These are phyloP conservation scores for Taphrina confusa DNA, from an alignment of 1,139 yeast species.

Conservation along the genomic window DNA sequence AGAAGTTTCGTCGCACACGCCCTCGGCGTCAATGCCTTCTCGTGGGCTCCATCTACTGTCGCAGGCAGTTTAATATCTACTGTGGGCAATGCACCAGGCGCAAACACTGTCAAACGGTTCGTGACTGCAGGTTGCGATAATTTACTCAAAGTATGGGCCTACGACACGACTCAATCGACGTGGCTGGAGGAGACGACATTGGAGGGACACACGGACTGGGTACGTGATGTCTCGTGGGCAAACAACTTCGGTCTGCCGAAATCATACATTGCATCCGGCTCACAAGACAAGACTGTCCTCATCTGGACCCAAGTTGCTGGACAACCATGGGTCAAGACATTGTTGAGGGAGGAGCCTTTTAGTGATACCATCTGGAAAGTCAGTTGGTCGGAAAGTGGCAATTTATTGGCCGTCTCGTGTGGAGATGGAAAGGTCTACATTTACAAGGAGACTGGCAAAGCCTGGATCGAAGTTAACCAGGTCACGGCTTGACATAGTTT, in stretches of 20 bases:
- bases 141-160: constrained; percentile 86
- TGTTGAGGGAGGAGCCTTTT: constrained; percentile 74
- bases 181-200: constrained; percentile 74
- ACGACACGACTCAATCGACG: constrained; percentile 52
- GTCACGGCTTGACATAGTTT: too few relatives aligned
- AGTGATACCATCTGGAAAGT: constrained; percentile 99
- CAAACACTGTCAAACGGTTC: constrained; percentile 60
- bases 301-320: constrained; percentile 83
- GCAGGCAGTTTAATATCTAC: constrained; percentile 47
- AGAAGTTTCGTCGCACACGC: constrained; percentile 77
- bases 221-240: constrained; percentile 97
- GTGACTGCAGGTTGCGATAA: constrained; percentile 97
- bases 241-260: constrained; percentile 76
- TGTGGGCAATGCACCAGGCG: constrained; percentile 47
- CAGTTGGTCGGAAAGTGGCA: constrained; percentile 95
- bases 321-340: constrained; percentile 73
- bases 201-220: constrained; percentile 96
- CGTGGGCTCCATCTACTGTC: constrained; percentile 83
- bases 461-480: constrained; percentile 97
- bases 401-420: constrained; percentile 90
- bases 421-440: constrained; percentile 94
- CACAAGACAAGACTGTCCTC: constrained; percentile 91
- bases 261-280: constrained; percentile 94
- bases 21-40: constrained; percentile 88
- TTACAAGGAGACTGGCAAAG: constrained; percentile 93